Evolutionary conservation across 768 basidiomycete genomes (phyloP), one percentile per base, ranked within the genome.

Genomic region (Rhodotorula babjevae): DNA sequence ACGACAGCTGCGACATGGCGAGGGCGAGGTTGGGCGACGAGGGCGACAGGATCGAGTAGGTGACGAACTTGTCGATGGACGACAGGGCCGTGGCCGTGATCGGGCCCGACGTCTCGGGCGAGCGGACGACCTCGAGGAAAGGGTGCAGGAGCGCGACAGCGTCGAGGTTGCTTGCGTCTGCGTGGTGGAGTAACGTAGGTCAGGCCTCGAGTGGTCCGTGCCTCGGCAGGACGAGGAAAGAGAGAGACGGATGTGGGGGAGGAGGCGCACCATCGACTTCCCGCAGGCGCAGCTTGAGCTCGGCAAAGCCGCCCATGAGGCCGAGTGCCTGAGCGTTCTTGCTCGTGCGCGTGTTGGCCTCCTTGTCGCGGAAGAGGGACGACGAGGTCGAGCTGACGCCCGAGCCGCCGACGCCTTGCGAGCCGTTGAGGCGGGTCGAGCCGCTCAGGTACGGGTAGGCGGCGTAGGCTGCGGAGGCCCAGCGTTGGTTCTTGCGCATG

Each of bases 401-500:
- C 16, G 58, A 44, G 5, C 49, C 63, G 27, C 63, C 62, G 25
- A 47, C 63, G 23, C 46, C 60, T 9, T 61, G 8, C 8, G 60
- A 61, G 40, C 60, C 55, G 46, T 47, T 69, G 23, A 58, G 31
- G 10, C 71, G 57, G 53, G 31, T 47, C 31, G 74, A 36, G 23
- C 68, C 36, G 58, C 63, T 16, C 33, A 62, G 56, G 63, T 68
- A 71, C 14, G 67, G 50, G 52, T 77, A 79, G 36, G 67, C 64
- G 15, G 76, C 72, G 23, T 75, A 78, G 10, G 79, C 78, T 0
- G 74, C 65, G 7, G 79, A 86, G 27, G 94, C 90, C 95, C 95
- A 97, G 57, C 96, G 87, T 59, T 94, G 93, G 82, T 98, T 98
- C 84, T 93, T 92, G 81, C 95, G 90, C 94, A 99, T 98, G 29